Percentiles rank a stretch among this genome's conserved stretches.
phyloP scores from a whole-genome alignment of 441 rosid genomes.

The Gossypium aridum region DNA sequence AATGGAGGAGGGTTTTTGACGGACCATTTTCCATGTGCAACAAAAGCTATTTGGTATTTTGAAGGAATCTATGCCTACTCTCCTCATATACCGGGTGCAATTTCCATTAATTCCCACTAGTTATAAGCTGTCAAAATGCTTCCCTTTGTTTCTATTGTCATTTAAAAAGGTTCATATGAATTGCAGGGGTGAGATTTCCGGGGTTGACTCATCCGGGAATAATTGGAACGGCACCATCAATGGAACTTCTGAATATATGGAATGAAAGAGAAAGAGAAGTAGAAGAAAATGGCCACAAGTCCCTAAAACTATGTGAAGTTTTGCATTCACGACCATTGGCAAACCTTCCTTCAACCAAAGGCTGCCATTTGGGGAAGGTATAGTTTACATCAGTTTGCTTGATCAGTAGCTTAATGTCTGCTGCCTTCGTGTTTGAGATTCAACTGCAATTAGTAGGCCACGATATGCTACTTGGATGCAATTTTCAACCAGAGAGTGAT shows the following conservation, averaged over 20 bases:
- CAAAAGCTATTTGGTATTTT: conserved; percentile 92
- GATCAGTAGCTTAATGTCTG: not conserved
- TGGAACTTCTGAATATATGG: conserved; percentile 72
- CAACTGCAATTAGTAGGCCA: not conserved
- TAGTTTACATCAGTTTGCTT: conserved; percentile 10
- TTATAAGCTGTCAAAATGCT: not conserved
- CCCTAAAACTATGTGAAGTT: conserved; percentile 62
- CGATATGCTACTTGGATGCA: not conserved
- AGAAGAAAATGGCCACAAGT: conserved; percentile 50
- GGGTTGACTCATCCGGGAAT: conserved; percentile 88
- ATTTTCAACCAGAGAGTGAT: not conserved
- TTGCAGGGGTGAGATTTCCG: conserved; percentile 77
- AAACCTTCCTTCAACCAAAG: conserved; percentile 64
- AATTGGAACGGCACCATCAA: conserved; percentile 86
- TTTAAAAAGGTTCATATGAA: not conserved
- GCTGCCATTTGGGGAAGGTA: conserved; percentile 77
- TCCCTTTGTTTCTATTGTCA: not conserved
- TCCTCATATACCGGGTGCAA: conserved; percentile 76
- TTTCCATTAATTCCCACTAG: not conserved
- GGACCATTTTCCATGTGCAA: conserved; percentile 85
- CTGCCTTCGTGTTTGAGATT: not conserved
- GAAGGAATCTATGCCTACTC: conserved; percentile 97
- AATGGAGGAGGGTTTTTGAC: conserved; percentile 92
- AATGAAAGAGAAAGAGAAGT: conserved; percentile 68
- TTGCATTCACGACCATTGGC: conserved; percentile 80